Percentiles rank a stretch among this genome's conserved stretches.
Conservation (phyloP, 1,139 yeast genomes). For the Kurtzmaniella natalensis region DNA sequence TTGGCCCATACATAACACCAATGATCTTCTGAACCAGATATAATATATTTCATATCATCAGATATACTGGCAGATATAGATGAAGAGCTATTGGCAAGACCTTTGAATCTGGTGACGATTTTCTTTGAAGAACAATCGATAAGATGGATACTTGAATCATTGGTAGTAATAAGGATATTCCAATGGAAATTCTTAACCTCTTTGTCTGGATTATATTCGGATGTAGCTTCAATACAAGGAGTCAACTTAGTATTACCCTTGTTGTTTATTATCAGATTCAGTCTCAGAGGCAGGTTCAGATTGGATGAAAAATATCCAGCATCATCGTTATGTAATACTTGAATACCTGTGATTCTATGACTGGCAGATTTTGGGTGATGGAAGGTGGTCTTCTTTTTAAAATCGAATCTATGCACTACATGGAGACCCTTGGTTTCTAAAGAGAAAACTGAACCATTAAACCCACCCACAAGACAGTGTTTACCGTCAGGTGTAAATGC, state of each 20-base stretch:
- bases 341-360: slow-evolving; percentile 40
- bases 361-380: slow-evolving; percentile 28
- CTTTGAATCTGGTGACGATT: slow-evolving; percentile 67
- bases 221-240: not conserved
- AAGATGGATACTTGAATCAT: slow-evolving; percentile 74
- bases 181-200: slow-evolving; percentile 21
- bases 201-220: slow-evolving; percentile 15
- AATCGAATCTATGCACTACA: slow-evolving; percentile 51
- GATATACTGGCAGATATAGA: slow-evolving; percentile 66
- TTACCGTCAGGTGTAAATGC: slow-evolving; percentile 69
- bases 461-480: slow-evolving; percentile 71
- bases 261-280: not conserved
- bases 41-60: slow-evolving; percentile 48
- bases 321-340: slow-evolving; percentile 22
- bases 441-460: slow-evolving; percentile 64
- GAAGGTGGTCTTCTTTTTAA: slow-evolving; percentile 26
- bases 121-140: slow-evolving; percentile 54
- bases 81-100: slow-evolving; percentile 64
- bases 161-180: slow-evolving; percentile 59
- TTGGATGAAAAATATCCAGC: slow-evolving; percentile 1
- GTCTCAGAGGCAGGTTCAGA: not conserved
- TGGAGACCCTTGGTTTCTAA: slow-evolving; percentile 66
- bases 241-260: not conserved
- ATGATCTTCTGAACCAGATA: slow-evolving; percentile 65
- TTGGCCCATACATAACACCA: slow-evolving; percentile 71